Evolutionary conservation across 116 monocot genomes (phyloP).

Genomic region (Papilionanthe hybrid): DNA sequence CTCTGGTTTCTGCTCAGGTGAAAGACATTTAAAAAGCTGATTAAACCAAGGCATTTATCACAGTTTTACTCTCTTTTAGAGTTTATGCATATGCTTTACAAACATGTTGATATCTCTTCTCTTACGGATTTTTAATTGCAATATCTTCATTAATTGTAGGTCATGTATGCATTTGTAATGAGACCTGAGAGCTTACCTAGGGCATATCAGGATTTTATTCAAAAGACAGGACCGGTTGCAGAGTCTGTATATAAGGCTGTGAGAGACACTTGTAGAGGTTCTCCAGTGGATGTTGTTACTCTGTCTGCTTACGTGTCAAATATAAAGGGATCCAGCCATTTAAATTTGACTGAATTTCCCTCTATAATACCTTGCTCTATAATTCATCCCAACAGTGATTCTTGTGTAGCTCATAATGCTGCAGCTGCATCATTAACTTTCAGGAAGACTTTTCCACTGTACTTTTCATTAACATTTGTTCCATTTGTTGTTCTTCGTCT

Average conservation of each 20-base stretch:
- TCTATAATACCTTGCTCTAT: slow-evolving; percentile 89
- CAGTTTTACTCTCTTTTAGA: not conserved
- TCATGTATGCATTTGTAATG: slow-evolving; percentile 99
- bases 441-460: slow-evolving; percentile 89
- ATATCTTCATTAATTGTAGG: slow-evolving; percentile 33
- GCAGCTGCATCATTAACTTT: slow-evolving; percentile 70
- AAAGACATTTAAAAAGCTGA: slow-evolving; percentile 1
- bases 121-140: slow-evolving; percentile 6
- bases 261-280: slow-evolving; percentile 80
- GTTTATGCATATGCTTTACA: not conserved
- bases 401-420: slow-evolving; percentile 69
- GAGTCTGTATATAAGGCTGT: slow-evolving; percentile 91
- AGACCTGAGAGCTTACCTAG: slow-evolving; percentile 93
- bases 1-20: slow-evolving; percentile 93
- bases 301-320: slow-evolving; percentile 66
- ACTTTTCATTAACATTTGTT: slow-evolving; percentile 96
- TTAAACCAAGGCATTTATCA: not conserved
- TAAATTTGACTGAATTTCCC: slow-evolving; percentile 52
- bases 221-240: slow-evolving; percentile 94
- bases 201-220: slow-evolving; percentile 97
- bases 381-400: slow-evolving; percentile 77
- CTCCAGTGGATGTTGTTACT: slow-evolving; percentile 60
- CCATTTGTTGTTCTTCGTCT: slow-evolving; percentile 94
- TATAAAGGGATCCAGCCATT: slow-evolving; percentile 35
- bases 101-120: not conserved